Evolutionary conservation across 2,329 filamentous ascomycete genomes (phyloP).

Genomic region (Fusarium praegraminearum): DNA sequence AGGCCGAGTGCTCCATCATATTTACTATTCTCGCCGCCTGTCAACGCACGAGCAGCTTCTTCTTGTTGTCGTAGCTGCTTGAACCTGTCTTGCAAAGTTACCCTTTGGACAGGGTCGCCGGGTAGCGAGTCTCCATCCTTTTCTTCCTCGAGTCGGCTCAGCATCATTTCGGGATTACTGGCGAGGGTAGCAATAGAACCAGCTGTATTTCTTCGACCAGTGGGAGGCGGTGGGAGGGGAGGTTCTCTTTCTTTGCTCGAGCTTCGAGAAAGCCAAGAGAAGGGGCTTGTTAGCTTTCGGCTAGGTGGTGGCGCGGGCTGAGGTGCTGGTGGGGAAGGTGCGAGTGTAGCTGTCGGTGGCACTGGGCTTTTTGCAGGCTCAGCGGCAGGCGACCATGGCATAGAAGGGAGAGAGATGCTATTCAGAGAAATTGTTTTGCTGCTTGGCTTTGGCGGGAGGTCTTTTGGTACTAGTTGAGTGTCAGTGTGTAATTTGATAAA

Average conservation of each 20-base stretch:
- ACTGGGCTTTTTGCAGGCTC: slow-evolving; percentile 60
- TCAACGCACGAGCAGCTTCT: slow-evolving; percentile 68
- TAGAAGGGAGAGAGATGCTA: slow-evolving; percentile 78
- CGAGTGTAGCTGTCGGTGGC: slow-evolving; percentile 51
- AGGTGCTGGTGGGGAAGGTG: slow-evolving; percentile 50
- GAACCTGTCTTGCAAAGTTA: slow-evolving; percentile 81
- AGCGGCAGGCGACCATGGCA: slow-evolving; percentile 76
- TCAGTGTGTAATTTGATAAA: slow-evolving; percentile 31
- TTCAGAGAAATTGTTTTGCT: slow-evolving; percentile 72
- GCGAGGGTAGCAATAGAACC: slow-evolving; percentile 82
- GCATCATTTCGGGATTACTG: slow-evolving; percentile 84
- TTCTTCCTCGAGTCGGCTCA: slow-evolving; percentile 81
- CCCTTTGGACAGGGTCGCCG: slow-evolving; percentile 61
- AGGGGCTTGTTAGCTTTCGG: slow-evolving; percentile 87
- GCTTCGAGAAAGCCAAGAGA: slow-evolving; percentile 83
- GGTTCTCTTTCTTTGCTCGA: slow-evolving; percentile 68
- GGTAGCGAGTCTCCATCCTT: slow-evolving; percentile 62
- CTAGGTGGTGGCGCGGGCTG: slow-evolving; percentile 56
- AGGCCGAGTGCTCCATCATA: slow-evolving; percentile 48
- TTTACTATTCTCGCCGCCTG: slow-evolving; percentile 66
- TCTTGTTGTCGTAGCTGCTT: slow-evolving; percentile 81
- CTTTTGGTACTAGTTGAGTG: slow-evolving; percentile 47
- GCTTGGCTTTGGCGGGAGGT: slow-evolving; percentile 53
- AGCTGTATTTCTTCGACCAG: slow-evolving; percentile 75
- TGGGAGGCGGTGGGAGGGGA: slow-evolving; percentile 66